A percentile compares a stretch with the other conserved stretches of the same genome.
phyloP scores from a whole-genome alignment of 2,329 filamentous ascomycete genomes.

The Xylaria sp. region DNA sequence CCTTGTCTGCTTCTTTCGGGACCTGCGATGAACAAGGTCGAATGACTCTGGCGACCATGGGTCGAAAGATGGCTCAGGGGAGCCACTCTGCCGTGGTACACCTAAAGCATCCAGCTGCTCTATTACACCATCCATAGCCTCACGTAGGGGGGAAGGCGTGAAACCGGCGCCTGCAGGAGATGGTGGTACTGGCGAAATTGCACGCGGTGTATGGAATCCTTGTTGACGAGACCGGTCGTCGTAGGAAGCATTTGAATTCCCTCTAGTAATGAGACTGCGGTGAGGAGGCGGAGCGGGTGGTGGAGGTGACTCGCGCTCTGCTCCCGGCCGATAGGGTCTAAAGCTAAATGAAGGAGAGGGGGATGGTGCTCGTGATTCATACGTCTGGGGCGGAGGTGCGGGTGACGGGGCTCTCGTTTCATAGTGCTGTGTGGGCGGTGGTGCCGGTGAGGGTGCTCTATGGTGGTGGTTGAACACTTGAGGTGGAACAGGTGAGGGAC shows the following conservation, averaged over 20 bases:
- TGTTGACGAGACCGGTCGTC: slow-evolving; percentile 52
- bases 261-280: slow-evolving; percentile 64
- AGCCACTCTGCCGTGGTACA: slow-evolving; percentile 65
- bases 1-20: slow-evolving; percentile 54
- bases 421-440: slow-evolving; percentile 42
- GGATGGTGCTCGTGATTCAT: slow-evolving; percentile 53
- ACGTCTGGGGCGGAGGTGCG: slow-evolving; percentile 47
- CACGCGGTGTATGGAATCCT: slow-evolving; percentile 66
- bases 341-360: slow-evolving; percentile 55
- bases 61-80: slow-evolving; percentile 69
- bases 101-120: slow-evolving; percentile 91
- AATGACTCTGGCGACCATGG: slow-evolving; percentile 95
- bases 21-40: slow-evolving; percentile 63
- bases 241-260: slow-evolving; percentile 52
- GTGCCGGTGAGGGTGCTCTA: slow-evolving; percentile 53
- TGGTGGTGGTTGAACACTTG: slow-evolving; percentile 46
- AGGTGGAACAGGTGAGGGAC: slow-evolving; percentile 51
- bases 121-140: slow-evolving; percentile 99
- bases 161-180: slow-evolving; percentile 74
- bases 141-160: slow-evolving; percentile 90
- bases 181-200: slow-evolving; percentile 72
- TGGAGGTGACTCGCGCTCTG: slow-evolving; percentile 69
- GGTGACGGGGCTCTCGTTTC: slow-evolving; percentile 54
- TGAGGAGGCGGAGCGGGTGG: slow-evolving; percentile 88
- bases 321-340: slow-evolving; percentile 50